These are phyloP conservation scores for Clarkia xantiana DNA, from an alignment of 345 rosid genomes.

Conservation along the genomic window DNA sequence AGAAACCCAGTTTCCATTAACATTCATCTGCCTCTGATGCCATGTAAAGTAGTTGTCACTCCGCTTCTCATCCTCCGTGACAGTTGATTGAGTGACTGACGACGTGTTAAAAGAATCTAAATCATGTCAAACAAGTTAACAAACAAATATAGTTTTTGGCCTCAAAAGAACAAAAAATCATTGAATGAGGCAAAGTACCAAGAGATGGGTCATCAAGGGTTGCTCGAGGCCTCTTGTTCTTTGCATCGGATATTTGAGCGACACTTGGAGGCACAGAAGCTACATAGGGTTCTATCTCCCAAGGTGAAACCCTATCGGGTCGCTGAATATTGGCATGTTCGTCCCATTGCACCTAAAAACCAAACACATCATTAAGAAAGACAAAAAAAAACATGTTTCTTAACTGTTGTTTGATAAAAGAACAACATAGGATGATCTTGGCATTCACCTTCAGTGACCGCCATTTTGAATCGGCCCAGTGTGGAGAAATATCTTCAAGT, in stretches of 20 bases:
- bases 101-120: constrained; percentile 26
- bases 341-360: constrained; percentile 81
- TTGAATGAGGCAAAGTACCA: constrained; percentile 19
- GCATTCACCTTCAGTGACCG: constrained; percentile 56
- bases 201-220: constrained; percentile 28
- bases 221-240: constrained; percentile 69
- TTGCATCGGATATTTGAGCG: constrained; percentile 27
- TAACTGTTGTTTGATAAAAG: not conserved
- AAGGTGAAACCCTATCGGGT: constrained; percentile 82
- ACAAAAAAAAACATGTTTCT: too few relatives aligned
- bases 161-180: too few relatives aligned
- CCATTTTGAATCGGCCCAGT: constrained; percentile 79
- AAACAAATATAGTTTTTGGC: too few relatives aligned
- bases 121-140: not conserved
- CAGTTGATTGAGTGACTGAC: constrained; percentile 42
- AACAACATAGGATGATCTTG: not conserved
- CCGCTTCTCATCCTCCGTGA: constrained; percentile 31
- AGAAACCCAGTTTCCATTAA: constrained; percentile 30
- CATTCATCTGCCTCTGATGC: constrained; percentile 35
- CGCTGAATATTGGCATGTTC: constrained; percentile 67
- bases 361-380: not conserved
- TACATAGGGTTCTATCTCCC: constrained; percentile 76
- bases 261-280: constrained; percentile 30
- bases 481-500: constrained; percentile 56
- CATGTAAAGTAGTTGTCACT: constrained; percentile 26